Evolutionary conservation across 805 yeast species (phyloP), one percentile per base, ranked within the genome.

Genomic region (Wickerhamiella alocasiicola): DNA sequence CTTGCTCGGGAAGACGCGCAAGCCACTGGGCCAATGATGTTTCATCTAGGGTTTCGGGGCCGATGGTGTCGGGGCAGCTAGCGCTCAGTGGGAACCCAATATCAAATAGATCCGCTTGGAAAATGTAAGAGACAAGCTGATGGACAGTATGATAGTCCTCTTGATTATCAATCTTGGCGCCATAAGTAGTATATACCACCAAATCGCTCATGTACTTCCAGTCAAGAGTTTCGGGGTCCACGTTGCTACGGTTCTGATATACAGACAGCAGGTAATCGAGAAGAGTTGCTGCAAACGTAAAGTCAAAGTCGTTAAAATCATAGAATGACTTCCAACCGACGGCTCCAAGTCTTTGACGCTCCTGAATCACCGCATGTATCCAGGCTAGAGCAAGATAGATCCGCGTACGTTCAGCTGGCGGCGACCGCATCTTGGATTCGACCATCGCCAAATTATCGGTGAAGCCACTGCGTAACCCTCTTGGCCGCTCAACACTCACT

Each of bases 271-370:
- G 53, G 34, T 62, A 58, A 30, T 63, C 63, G 36, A 77, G 55
- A 15, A 74, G 61, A 36, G 46, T 52, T 3, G 66, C 47, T 2
- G 74, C 77, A 17, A 73, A 64, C 9, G 61, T 58, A 41, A 78
- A 68, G 54, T 87, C 95, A n/a, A 76, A 59, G 43, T 81, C 82
- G 53, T 72, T 81, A 50, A 85, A 71, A 45, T 81, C 93, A 52
- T 82, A 78, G 7, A 48, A 52, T 47, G 70, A 69, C 1, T 60
- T 49, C 59, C 81, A 81, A 1, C 88, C 82, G 6, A 32, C 36
- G 5, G 27, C 9, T 2, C 71, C 53, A 47, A 67, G 78, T 35
- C 79, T 63, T 37, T 71, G 55, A 40, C 82, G 57, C 45, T 76
- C 84, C 26, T 66, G 66, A 3, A 83, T 52, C 1, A 79, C 53